Evolutionary conservation across 2,329 filamentous ascomycete species (phyloP).

Genomic region (Xylogone sp.): DNA sequence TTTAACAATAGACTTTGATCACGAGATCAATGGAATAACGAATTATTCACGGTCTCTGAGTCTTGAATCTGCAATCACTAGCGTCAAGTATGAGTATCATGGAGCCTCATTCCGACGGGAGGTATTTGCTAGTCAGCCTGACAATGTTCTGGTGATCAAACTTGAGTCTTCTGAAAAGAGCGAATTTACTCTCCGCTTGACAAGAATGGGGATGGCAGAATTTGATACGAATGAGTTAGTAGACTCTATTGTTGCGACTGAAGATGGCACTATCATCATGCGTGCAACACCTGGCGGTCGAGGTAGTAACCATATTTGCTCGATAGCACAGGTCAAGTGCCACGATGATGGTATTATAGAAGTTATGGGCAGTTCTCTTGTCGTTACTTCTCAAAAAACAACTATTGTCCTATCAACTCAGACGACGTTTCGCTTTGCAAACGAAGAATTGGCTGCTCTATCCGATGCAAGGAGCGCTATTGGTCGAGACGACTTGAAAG

Average conservation of each 20-base stretch:
- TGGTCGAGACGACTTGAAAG: conserved; percentile 15
- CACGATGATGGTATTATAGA: conserved; percentile 22
- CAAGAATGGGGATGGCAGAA: conserved; percentile 35
- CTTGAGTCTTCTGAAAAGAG: conserved; percentile 12
- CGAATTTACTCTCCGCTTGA: conserved; percentile 25
- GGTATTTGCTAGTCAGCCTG: conserved; percentile 34
- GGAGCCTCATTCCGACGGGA: conserved; percentile 29
- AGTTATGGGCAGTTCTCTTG: conserved; percentile 29
- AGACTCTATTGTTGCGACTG: conserved; percentile 29
- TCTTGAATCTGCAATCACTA: conserved; percentile 29
- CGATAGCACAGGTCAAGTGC: conserved; percentile 24
- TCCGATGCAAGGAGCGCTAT: conserved; percentile 16
- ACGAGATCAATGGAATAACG: conserved; percentile 22
- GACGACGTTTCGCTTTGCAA: conserved; percentile 32
- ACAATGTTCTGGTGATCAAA: conserved; percentile 34
- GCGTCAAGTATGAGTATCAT: conserved; percentile 31
- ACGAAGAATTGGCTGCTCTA: conserved; percentile 23
- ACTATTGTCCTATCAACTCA: conserved; percentile 34
- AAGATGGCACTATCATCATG: conserved; percentile 31
- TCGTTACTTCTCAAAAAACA: conserved; percentile 31
- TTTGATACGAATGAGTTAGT: conserved; percentile 40
- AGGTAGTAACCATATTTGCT: conserved; percentile 29
- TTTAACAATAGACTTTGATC: conserved; percentile 37
- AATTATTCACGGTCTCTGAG: conserved; percentile 34
- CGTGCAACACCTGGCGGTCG: conserved; percentile 33